A percentile compares a stretch with the other conserved stretches of the same genome.
phyloP scores from a whole-genome alignment of 176 grass and related monocot species.

The Oryza brachyantha region DNA sequence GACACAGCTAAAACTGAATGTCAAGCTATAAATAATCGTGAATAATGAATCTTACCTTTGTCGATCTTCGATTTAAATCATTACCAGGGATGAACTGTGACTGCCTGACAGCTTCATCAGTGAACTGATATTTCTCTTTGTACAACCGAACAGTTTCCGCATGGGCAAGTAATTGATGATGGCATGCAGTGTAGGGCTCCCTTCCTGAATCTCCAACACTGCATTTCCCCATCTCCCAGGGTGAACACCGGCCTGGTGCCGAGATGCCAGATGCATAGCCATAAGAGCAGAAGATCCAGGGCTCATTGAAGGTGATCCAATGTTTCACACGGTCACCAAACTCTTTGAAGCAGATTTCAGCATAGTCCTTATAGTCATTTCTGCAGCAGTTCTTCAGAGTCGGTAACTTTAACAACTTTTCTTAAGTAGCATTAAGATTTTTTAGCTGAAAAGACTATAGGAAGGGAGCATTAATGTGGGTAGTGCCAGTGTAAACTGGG shows the following conservation, averaged over 20 bases:
- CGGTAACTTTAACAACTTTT: background rate
- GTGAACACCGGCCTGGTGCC: conserved; percentile 49
- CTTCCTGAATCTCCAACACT: conserved; percentile 11
- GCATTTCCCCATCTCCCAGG: conserved; percentile 41
- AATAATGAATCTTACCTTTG: too few relatives aligned
- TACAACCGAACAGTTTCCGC: too few relatives aligned
- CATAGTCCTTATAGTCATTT: conserved; percentile 43
- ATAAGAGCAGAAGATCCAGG: background rate
- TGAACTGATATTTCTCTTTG: conserved; percentile 48
- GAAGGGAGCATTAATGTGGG: too few relatives aligned
- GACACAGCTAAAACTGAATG: too few relatives aligned
- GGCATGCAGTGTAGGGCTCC: too few relatives aligned
- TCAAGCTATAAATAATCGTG: background rate
- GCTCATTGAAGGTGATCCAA: conserved; percentile 40
- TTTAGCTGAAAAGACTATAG: too few relatives aligned
- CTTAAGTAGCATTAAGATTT: too few relatives aligned
- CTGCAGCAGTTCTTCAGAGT: background rate
- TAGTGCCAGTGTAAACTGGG: too few relatives aligned
- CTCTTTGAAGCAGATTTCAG: conserved; percentile 35
- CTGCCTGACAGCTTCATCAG: background rate
- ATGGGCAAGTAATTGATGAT: too few relatives aligned
- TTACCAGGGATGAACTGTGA: background rate
- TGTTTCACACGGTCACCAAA: conserved; percentile 29
- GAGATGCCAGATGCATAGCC: conserved; percentile 20
- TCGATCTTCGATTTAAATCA: too few relatives aligned